These are phyloP conservation scores for Xerocomus minutiporus DNA, from an alignment of 1,284 basidiomycete genomes.

Conservation along the genomic window DNA sequence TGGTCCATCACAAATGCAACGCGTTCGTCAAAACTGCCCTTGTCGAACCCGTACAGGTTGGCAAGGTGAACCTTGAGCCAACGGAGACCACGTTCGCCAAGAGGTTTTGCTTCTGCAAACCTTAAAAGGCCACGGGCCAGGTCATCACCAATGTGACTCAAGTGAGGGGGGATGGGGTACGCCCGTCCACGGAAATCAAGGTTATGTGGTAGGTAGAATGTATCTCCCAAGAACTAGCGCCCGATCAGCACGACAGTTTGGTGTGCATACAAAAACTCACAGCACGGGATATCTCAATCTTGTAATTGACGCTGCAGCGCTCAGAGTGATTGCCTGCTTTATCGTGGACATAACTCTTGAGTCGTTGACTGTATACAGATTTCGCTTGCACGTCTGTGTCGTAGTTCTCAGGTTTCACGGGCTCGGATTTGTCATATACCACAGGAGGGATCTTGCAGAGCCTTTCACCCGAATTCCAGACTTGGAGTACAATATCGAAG, in stretches of 20 bases:
- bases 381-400: conserved; percentile 67
- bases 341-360: conserved; percentile 58
- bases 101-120: conserved; percentile 78
- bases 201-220: conserved; percentile 94
- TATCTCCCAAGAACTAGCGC: conserved; percentile 74
- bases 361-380: conserved; percentile 54
- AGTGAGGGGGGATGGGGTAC: conserved; percentile 94
- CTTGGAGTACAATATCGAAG: conserved; percentile 67
- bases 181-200: conserved; percentile 97
- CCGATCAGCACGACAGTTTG: conserved; percentile 4
- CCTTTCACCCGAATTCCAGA: conserved; percentile 82
- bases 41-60: conserved; percentile 93
- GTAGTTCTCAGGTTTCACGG: conserved; percentile 57
- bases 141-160: conserved; percentile 96
- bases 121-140: conserved; percentile 84
- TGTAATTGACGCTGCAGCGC: conserved; percentile 93
- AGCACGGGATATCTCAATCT: conserved; percentile 92
- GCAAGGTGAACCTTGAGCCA: conserved; percentile 94
- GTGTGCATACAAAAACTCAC: conserved; percentile 43
- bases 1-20: conserved; percentile 75
- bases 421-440: conserved; percentile 56
- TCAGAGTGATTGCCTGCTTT: conserved; percentile 85
- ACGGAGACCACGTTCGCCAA: conserved; percentile 74
- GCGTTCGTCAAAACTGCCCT: conserved; percentile 90
- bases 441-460: conserved; percentile 78